A percentile compares a stretch with the other conserved stretches of the same genome.
These are phyloP conservation scores for Tetrapisispora nanseiensis DNA, from an alignment of 805 yeast genomes.

Conservation along the genomic window DNA sequence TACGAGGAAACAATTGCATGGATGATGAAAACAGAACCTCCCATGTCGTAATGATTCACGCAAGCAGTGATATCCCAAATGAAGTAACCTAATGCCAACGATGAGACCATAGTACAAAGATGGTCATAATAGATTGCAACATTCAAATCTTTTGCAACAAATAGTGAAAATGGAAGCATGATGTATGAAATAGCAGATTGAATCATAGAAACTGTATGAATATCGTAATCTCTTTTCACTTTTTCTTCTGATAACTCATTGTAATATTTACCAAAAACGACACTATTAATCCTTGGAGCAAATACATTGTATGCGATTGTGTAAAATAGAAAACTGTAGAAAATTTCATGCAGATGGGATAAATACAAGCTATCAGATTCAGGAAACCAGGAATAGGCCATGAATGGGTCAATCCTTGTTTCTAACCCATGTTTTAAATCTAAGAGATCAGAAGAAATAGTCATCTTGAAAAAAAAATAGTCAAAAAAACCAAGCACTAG, in stretches of 20 bases:
- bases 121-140: conserved; percentile 62
- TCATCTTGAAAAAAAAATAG: background rate
- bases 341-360: conserved; percentile 66
- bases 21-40: conserved; percentile 69
- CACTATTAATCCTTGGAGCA: conserved; percentile 43
- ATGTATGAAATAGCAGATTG: conserved; percentile 61
- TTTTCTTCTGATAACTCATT: conserved; percentile 33
- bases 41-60: conserved; percentile 45
- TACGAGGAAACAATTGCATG: conserved; percentile 76
- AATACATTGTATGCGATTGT: conserved; percentile 37
- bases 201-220: conserved; percentile 78
- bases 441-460: background rate
- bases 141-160: conserved; percentile 36
- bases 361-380: conserved; percentile 33
- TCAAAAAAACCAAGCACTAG: too few species aligned
- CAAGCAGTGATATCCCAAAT: conserved; percentile 80
- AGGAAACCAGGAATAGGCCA: conserved; percentile 9
- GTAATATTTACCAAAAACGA: conserved; percentile 46
- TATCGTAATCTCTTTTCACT: conserved; percentile 64
- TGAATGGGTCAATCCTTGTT: conserved; percentile 4
- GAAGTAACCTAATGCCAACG: conserved; percentile 75
- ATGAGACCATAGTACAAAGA: conserved; percentile 59
- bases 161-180: conserved; percentile 51
- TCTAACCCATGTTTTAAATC: background rate
- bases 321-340: conserved; percentile 53